A percentile compares a stretch with the other conserved stretches of the same genome.
phyloP scores from a whole-genome alignment of 2,329 filamentous ascomycete genomes.

The Didymella glomerata region DNA sequence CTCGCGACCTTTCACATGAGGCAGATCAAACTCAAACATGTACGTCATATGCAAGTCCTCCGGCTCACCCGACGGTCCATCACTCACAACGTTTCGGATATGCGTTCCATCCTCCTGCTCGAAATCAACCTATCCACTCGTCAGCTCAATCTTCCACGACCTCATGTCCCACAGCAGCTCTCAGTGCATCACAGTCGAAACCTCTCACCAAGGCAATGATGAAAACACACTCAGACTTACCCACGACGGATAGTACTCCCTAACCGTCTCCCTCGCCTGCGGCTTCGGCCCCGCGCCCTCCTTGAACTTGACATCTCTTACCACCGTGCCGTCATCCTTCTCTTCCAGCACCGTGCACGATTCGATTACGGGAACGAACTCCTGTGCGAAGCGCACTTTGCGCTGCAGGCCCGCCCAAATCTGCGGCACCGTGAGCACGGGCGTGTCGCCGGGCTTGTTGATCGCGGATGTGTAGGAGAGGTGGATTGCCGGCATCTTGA shows the following conservation, averaged over 20 bases:
- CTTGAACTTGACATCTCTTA: constrained; percentile 53
- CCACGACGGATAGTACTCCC: constrained; percentile 52
- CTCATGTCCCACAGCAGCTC: too few relatives aligned
- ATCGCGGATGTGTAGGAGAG: constrained; percentile 55
- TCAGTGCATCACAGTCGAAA: too few relatives aligned
- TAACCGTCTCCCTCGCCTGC: constrained; percentile 51
- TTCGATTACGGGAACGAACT: constrained; percentile 56
- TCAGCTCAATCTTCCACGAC: background rate
- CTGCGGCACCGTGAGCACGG: constrained; percentile 50
- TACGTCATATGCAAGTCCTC: constrained; percentile 57
- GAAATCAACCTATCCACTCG: constrained; percentile 54
- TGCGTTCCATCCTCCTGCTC: constrained; percentile 54
- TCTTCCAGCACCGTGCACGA: constrained; percentile 54
- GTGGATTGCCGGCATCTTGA: constrained; percentile 52
- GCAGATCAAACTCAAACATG: constrained; percentile 55
- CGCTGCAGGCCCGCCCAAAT: constrained; percentile 55
- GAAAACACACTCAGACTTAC: constrained; percentile 32
- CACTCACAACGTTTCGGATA: constrained; percentile 57
- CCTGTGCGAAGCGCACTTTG: constrained; percentile 57
- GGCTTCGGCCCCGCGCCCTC: constrained; percentile 39
- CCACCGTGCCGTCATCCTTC: constrained; percentile 45
- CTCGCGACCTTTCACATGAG: constrained; percentile 47
- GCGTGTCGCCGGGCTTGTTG: constrained; percentile 53
- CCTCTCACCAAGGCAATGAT: too few relatives aligned
- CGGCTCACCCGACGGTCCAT: constrained; percentile 46